Conservation (phyloP, 1,284 basidiomycete species). For the Cutaneotrichosporon daszewskae region DNA sequence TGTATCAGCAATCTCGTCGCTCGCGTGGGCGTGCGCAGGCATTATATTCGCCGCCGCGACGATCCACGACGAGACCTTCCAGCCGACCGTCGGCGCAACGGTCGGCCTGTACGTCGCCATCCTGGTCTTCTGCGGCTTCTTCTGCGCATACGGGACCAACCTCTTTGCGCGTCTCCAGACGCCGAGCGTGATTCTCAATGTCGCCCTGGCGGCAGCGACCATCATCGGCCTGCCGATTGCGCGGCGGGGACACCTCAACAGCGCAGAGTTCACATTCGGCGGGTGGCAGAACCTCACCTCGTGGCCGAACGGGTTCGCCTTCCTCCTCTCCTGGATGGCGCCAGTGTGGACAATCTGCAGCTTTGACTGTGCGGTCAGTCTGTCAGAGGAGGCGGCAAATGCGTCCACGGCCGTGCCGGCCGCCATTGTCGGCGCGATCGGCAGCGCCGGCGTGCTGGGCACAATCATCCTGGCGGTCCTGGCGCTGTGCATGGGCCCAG, state of each 20-base stretch:
- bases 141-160: conserved; percentile 63
- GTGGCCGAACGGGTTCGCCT: conserved; percentile 68
- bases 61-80: conserved; percentile 33
- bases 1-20: conserved; percentile 63
- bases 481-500: conserved; percentile 52
- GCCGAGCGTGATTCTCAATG: conserved; percentile 62
- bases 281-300: conserved; percentile 52
- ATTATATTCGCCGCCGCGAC: conserved; percentile 41
- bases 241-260: conserved; percentile 62
- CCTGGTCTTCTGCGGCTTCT: conserved; percentile 36
- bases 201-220: conserved; percentile 63
- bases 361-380: conserved; percentile 62
- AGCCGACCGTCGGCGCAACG: conserved; percentile 30
- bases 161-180: conserved; percentile 66
- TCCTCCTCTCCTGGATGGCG: conserved; percentile 67
- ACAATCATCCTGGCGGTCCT: conserved; percentile 33
- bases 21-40: conserved; percentile 59
- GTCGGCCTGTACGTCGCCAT: conserved; percentile 43
- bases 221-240: conserved; percentile 69
- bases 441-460: conserved; percentile 59
- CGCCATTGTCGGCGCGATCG: conserved; percentile 61
- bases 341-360: conserved; percentile 68
- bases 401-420: conserved; percentile 63
- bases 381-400: conserved; percentile 66
- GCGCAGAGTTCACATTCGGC: conserved; percentile 55